Conservation (phyloP, 73 alveolate genomes). For the Paramecium primaurelia region DNA sequence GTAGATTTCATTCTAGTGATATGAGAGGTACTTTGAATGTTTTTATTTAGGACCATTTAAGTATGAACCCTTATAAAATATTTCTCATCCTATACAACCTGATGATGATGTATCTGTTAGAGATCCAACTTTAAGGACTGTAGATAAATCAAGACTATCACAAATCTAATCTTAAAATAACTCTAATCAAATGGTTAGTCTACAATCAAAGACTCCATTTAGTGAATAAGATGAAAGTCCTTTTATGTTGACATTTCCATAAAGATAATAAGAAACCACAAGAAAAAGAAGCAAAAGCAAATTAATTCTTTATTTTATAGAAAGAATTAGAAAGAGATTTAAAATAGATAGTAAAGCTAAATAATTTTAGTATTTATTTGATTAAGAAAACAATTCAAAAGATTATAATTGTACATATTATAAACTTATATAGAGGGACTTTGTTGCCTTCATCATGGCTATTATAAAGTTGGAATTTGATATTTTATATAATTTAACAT, state of each 20-base stretch:
- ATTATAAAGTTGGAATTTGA: background rate
- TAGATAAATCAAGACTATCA: constrained; percentile 6
- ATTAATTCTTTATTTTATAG: background rate
- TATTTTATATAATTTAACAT: background rate
- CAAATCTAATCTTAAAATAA: background rate
- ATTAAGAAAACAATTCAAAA: background rate
- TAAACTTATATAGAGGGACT: background rate
- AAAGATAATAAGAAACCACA: background rate
- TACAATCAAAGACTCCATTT: background rate
- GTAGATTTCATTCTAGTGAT: background rate
- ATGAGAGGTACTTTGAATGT: background rate
- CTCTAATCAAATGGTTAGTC: background rate
- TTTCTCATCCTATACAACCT: constrained; percentile 29
- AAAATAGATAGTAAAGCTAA: background rate
- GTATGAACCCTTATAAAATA: background rate
- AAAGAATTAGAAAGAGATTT: background rate
- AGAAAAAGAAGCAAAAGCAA: background rate
- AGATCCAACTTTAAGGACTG: constrained; percentile 25
- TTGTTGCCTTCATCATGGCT: background rate
- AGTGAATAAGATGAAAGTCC: background rate
- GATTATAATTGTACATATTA: background rate
- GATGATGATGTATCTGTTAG: constrained; percentile 22
- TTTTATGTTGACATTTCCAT: background rate
- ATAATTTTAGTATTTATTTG: background rate
- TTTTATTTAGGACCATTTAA: constrained; percentile 7